Conservation (phyloP, 2,329 filamentous ascomycete species). For the Penicillium sp. region DNA sequence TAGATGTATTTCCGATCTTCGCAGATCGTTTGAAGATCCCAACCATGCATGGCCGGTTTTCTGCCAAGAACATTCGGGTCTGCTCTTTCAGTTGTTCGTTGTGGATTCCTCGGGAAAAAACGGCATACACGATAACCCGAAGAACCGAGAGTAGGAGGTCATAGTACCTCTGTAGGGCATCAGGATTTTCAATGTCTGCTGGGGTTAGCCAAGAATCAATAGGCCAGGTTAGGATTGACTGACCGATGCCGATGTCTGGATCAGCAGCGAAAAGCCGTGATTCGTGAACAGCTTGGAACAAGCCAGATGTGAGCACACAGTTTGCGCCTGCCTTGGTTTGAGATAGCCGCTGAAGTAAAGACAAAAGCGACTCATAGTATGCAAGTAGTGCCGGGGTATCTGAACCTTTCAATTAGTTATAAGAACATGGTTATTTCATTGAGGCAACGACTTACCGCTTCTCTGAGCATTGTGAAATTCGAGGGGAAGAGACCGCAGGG, state of each 20-base stretch:
- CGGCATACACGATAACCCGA: conserved; percentile 76
- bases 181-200: conserved; percentile 63
- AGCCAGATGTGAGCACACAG: conserved; percentile 81
- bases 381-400: conserved; percentile 57
- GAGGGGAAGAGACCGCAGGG: conserved; percentile 71
- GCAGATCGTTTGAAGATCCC: conserved; percentile 88
- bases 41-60: conserved; percentile 80
- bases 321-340: conserved; percentile 82
- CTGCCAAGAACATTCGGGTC: conserved; percentile 74
- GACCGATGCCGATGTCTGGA: conserved; percentile 80
- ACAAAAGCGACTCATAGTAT: conserved; percentile 71
- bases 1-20: conserved; percentile 61
- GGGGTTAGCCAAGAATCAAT: conserved; percentile 17
- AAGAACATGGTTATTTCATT: not conserved
- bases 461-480: conserved; percentile 64
- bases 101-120: conserved; percentile 77
- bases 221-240: conserved; percentile 20
- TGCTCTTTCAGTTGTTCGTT: conserved; percentile 72
- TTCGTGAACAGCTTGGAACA: conserved; percentile 76
- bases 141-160: conserved; percentile 75
- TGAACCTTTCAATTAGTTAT: conserved; percentile 24
- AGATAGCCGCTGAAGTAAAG: conserved; percentile 78
- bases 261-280: conserved; percentile 87
- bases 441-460: conserved; percentile 52
- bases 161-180: conserved; percentile 78